Base-by-base conservation (phyloP, 2,329 filamentous ascomycete species). In the Aspergillus sp. region DNA sequence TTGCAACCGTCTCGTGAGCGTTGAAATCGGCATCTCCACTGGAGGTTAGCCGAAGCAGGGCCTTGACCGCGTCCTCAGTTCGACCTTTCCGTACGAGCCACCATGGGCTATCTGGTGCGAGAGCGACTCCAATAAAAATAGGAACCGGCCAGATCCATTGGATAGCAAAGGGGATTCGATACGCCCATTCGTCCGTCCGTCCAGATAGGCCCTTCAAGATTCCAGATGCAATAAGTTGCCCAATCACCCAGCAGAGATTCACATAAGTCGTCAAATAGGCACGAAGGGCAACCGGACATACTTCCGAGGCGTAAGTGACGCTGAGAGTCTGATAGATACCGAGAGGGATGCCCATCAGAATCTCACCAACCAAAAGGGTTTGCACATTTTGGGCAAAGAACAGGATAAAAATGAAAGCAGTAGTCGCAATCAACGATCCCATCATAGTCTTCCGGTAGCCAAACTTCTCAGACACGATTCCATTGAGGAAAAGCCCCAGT, bases 31-130 rank as follows among this genome's bases (percentile, higher is more conserved):
- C n/a, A n/a, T n/a, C n/a, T n/a, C n/a, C n/a, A n/a, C n/a, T n/a
- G n/a, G n/a, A n/a, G n/a, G n/a, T n/a, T n/a, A n/a, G n/a, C n/a
- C n/a, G n/a, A n/a, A n/a, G n/a, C n/a, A n/a, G n/a, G n/a, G n/a
- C n/a, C n/a, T n/a, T n/a, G n/a, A n/a, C n/a, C n/a, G n/a, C n/a
- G n/a, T n/a, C n/a, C n/a, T n/a, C n/a, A n/a, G n/a, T n/a, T n/a
- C 65, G 58, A 11, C 65, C 70, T 29, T 70, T 62, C 10, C 72
- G 69, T 3, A 74, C 63, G 14, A 71, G 61, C 69, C 70, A 74
- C 68, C 71, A 74, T 4, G 71, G 72, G 6, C 58, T 63, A 46
- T 70, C 67, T 0, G 70, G 63, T 4, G 68, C 69, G 9, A 71
- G 55, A 21, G 60, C 62, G 43, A 58, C 54, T 1, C 56, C 55